Evolutionary conservation across 768 basidiomycete species (phyloP), one percentile per base, ranked within the genome.

Genomic region (Cubamyces sp.): DNA sequence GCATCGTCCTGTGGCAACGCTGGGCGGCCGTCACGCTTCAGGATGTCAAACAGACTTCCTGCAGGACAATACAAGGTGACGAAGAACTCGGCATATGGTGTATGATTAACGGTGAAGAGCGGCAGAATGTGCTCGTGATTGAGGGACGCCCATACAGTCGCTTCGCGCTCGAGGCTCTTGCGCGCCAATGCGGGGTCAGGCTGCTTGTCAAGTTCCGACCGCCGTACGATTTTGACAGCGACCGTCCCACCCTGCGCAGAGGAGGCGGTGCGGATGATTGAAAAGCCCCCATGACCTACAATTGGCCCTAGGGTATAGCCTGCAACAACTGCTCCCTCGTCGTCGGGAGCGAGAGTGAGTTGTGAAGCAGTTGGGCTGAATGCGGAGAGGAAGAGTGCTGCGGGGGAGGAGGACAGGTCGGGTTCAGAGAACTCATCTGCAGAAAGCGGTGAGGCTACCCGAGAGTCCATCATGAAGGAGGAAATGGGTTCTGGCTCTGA

Each of bases 121-220:
- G 94, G 94, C 16, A 97, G 83, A 64, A 95, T 84, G 69, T 95
- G 88, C 70, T 94, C 91, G 72, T 96, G 94, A 54, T 82, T 85
- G 67, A 94, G 84, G 0, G 85, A 80, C 1, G 84, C 76, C 93
- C 93, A 95, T 15, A 92, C 77, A 14, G 77, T 70, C 14, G 86
- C 84, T 77, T 96, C 93, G 51, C 84, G 86, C 60, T 86, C 81
- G 45, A 94, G 79, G 47, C 82, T 84, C 62, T 82, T 84, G 63
- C 79, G 81, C 12, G 80, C 76, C 7, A 77, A 70, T 25, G 74
- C 67, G 2, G 86, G 76, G 62, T 87, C 76, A 3, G 75, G 73
- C 63, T 84, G 82, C 64, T 81, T 83, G 62, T 78, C 76, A 37
- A 87, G 66, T 56, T 88, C 85, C 18, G 83, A 76, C 49, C 81